These are phyloP conservation scores for Trichoderma sp. DNA, from an alignment of 2,329 filamentous ascomycete genomes.

Conservation along the genomic window DNA sequence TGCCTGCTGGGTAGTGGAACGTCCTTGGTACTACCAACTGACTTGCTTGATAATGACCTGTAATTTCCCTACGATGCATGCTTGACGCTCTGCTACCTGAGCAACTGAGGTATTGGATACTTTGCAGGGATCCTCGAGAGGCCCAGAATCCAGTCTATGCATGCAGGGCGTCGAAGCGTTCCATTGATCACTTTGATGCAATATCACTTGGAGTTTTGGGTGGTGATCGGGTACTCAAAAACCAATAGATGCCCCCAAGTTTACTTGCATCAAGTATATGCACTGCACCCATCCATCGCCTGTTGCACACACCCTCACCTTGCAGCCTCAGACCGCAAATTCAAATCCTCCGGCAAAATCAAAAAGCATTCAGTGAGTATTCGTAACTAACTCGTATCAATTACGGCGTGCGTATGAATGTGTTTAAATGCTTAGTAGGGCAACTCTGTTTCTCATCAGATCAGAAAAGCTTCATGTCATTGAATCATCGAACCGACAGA, in stretches of 20 bases:
- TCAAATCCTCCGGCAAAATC: background rate
- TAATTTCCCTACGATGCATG: background rate
- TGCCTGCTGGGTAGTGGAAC: background rate
- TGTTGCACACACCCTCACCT: background rate
- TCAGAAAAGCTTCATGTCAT: background rate
- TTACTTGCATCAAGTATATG: background rate
- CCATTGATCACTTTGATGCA: background rate
- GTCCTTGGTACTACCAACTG: background rate
- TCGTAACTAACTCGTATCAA: background rate
- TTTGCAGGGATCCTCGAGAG: background rate
- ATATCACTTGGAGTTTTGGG: background rate
- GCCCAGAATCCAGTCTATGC: background rate
- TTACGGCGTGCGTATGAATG: background rate
- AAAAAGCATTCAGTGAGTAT: background rate
- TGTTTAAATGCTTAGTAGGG: background rate
- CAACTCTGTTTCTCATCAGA: background rate
- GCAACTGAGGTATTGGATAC: background rate
- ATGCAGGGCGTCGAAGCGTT: background rate
- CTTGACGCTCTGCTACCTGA: background rate
- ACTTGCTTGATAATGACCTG: background rate
- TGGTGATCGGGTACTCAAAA: background rate
- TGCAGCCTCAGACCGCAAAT: conserved; percentile 6
- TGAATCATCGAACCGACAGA: background rate
- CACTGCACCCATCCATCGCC: background rate
- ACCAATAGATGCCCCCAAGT: background rate